A percentile compares a stretch with the other conserved stretches of the same genome.
These are phyloP conservation scores for Zymoseptoria brevis DNA, from an alignment of 2,329 filamentous ascomycete genomes.

Conservation along the genomic window DNA sequence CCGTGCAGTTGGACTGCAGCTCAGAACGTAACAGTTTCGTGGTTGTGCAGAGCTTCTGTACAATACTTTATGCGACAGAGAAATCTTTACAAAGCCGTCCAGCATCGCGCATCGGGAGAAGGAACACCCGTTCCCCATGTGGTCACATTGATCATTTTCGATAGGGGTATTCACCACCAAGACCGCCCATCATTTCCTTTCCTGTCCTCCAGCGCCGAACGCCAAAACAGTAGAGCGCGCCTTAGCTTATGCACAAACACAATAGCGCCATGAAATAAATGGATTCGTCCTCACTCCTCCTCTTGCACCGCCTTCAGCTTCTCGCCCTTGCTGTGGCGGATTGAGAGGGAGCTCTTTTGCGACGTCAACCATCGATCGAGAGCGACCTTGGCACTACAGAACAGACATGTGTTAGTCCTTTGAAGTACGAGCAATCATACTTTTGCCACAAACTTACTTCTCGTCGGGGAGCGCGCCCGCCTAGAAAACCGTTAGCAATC, in stretches of 20 bases:
- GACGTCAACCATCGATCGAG: slow-evolving; percentile 22
- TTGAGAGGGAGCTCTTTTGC: slow-evolving; percentile 17
- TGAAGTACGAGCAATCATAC: neutral
- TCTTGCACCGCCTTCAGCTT: slow-evolving; percentile 23
- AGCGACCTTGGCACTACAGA: slow-evolving; percentile 16
- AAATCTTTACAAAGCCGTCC: neutral
- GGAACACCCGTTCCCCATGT: neutral
- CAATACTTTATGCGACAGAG: neutral
- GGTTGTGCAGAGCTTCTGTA: neutral
- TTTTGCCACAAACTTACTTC: slow-evolving; percentile 18
- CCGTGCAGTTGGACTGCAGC: too few species aligned
- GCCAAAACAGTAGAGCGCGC: neutral
- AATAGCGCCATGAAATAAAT: neutral
- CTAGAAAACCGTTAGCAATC: neutral
- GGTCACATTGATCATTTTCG: neutral
- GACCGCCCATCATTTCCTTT: neutral
- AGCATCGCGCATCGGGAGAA: neutral
- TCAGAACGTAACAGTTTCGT: neutral
- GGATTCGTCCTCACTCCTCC: slow-evolving; percentile 6
- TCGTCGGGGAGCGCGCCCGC: slow-evolving; percentile 20
- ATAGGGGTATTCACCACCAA: neutral
- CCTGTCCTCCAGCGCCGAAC: neutral
- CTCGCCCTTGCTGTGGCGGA: slow-evolving; percentile 14
- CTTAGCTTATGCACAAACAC: neutral
- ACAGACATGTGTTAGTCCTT: neutral